A percentile compares a stretch with the other conserved stretches of the same genome.
These are phyloP conservation scores for Ophiosphaerella herpotricha DNA, from an alignment of 2,329 filamentous ascomycete species.

Conservation along the genomic window DNA sequence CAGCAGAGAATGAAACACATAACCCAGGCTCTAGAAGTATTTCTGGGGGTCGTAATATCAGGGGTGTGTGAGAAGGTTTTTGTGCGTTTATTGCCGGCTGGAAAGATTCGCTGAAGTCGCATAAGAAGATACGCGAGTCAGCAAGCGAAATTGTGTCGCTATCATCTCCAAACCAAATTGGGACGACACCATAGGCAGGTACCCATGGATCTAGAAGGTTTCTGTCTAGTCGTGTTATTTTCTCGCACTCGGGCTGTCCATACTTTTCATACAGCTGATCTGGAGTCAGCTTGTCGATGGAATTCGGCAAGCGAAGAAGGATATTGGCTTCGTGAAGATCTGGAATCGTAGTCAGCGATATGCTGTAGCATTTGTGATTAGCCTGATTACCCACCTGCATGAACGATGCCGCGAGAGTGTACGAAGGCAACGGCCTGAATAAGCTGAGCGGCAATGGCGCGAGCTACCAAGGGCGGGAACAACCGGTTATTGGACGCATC, in stretches of 20 bases:
- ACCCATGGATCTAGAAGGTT: constrained; percentile 13
- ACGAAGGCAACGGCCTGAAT: constrained; percentile 12
- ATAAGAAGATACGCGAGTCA: constrained; percentile 9
- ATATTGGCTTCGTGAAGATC: constrained; percentile 18
- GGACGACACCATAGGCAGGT: constrained; percentile 13
- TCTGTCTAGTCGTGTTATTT: constrained; percentile 8
- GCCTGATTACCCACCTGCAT: constrained; percentile 10
- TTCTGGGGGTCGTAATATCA: constrained; percentile 5
- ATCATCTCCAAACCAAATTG: constrained; percentile 10
- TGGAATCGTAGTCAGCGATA: constrained; percentile 1
- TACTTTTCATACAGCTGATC: constrained; percentile 12
- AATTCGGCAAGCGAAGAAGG: constrained; percentile 9
- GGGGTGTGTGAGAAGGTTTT: constrained; percentile 5
- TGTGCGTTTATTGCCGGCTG: constrained; percentile 5
- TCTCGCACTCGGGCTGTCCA: constrained; percentile 7
- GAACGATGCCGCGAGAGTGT: constrained; percentile 14
- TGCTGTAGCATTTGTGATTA: background rate
- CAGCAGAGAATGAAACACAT: constrained; percentile 6
- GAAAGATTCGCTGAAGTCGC: constrained; percentile 15
- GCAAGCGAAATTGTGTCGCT: constrained; percentile 6
- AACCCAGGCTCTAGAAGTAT: constrained; percentile 2
- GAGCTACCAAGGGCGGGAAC: constrained; percentile 13
- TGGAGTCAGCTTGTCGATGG: constrained; percentile 7
- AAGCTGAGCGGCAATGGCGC: constrained; percentile 14
- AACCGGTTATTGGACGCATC: constrained; percentile 4